Base-by-base conservation (phyloP, 441 rosid genomes). In the Mallotus japonicus region DNA sequence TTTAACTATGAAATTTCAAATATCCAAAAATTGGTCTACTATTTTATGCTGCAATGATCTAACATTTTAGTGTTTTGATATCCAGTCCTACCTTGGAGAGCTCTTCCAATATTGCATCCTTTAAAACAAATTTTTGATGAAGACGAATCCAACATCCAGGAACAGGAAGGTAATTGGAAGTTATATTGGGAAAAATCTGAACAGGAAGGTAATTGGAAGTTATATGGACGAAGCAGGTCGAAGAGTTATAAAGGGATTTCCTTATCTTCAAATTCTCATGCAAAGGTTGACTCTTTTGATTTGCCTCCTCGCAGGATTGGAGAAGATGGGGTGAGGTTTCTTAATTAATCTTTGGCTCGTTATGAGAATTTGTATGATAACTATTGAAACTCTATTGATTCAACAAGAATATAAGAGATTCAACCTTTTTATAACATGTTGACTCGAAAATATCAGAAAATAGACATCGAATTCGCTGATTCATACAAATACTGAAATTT, bases 241-340 rank as follows among this genome's bases (percentile, higher is more conserved):
- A 62, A 75, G 53, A 68, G 54, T 51, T n/a, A 17, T 42, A 61
- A 20, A n/a, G n/a, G n/a, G 20, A 42, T 40, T 51, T 62, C 61
- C 7, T 68, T 53, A 19, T 32, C 57, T 42, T 62, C 55, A 54
- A 40, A 42, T 55, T 44, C 78, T 12, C 22, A 63, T 54, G 63
- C 40, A 60, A 15, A 24, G 65, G 34, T n/a, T 46, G 19, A 44
- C 40, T 61, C 24, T 55, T 65, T 44, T 28, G 65, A 55, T 54
- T 28, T 67, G 49, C 62, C 28, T 62, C 65, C 69, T 54, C 28
- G 62, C 12, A 15, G 2, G 20, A 62, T 71, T 54, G 79, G 82
- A 64, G 79, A 78, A 16, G 81, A 80, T 13, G 84, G 82, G 73
- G 84, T 80, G 66, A 79, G 76, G n/a, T 59, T 49, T 68, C 66